A percentile compares a stretch with the other conserved stretches of the same genome.
phyloP scores from a whole-genome alignment of 2,329 filamentous ascomycete genomes.

The Hirsutella rhossiliensis region DNA sequence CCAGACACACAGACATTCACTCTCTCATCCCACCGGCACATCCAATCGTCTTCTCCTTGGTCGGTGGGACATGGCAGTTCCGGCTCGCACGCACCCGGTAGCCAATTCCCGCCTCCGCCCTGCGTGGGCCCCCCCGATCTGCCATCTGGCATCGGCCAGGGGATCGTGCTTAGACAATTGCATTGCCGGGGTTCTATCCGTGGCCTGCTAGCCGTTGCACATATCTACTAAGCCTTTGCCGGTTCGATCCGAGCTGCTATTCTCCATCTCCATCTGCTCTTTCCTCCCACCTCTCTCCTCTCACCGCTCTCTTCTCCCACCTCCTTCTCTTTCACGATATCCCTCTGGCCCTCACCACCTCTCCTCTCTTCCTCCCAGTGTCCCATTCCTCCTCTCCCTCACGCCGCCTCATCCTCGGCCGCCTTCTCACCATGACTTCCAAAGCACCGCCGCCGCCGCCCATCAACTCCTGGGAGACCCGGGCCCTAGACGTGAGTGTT shows the following conservation, averaged over 20 bases:
- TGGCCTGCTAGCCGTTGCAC: neutral
- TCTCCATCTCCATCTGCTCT: neutral
- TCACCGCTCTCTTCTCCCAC: neutral
- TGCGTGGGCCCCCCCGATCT: neutral
- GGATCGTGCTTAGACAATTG: neutral
- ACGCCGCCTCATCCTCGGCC: neutral
- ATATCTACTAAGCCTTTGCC: neutral
- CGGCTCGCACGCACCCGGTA: neutral
- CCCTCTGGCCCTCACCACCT: neutral
- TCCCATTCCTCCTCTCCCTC: neutral
- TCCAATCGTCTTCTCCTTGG: no score
- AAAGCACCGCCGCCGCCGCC: slow-evolving; percentile 5
- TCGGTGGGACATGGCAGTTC: no score
- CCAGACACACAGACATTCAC: no score
- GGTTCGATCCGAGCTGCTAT: neutral
- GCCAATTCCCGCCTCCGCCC: neutral
- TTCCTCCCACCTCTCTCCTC: neutral
- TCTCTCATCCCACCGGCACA: no score
- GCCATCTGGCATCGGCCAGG: neutral
- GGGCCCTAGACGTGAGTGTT: slow-evolving; percentile 21
- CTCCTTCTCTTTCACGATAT: neutral
- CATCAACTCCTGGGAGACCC: slow-evolving; percentile 23
- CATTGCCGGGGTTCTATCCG: neutral
- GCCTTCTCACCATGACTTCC: slow-evolving; percentile 4
- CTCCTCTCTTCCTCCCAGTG: no score